Base-by-base conservation (phyloP, 2,329 filamentous ascomycete species). In the Botrytis deweyae region DNA sequence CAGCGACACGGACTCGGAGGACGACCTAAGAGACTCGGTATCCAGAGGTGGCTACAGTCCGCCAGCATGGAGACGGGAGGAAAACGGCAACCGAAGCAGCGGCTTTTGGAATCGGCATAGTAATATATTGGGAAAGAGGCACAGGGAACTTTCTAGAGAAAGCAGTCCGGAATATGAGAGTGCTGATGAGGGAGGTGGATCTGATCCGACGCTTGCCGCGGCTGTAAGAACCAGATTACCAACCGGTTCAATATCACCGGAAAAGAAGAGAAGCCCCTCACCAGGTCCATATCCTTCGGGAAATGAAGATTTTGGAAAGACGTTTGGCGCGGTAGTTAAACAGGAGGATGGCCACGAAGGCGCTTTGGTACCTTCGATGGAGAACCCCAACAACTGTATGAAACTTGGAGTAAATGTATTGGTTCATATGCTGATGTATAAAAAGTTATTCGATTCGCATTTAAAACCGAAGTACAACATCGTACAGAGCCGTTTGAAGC, bases 401-500 rank as follows among this genome's bases (percentile, higher is more conserved):
- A 79, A 79, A 74, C 29, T 67, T 74, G 62, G 63, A 70, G 33
- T 49, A 52, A 33, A 70, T 63, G 64, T 73, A 63, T 73, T 58
- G 40, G 49, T 40, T 72, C 42, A 74, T 29, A 63, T 73, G 74
- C 78, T 81, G 62, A 80, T 71, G 65, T n/a, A 59, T 70, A 61
- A 68, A 64, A 82, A 96, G 94, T 95, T 83, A 93, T 97, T 79
- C 93, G 94, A 77, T 95, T 98, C 83, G 92, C 93, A 70, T 87
- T 97, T 75, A 90, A 93, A 79, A 93, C 94, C 75, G 94, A 97
- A 84, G 92, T 97, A 44, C 93, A 95, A 80, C 94, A 97, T 80
- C 90, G 92, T 73, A 93, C 91, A 65, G 93, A 95, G 80, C 93
- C 93, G 22, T 92, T 97, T 78, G 93, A 97, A 80, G 88, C 92